A percentile compares a stretch with the other conserved stretches of the same genome.
phyloP scores from a whole-genome alignment of 164 flowering plant genomes.

The Chloranthus sessilifolius region DNA sequence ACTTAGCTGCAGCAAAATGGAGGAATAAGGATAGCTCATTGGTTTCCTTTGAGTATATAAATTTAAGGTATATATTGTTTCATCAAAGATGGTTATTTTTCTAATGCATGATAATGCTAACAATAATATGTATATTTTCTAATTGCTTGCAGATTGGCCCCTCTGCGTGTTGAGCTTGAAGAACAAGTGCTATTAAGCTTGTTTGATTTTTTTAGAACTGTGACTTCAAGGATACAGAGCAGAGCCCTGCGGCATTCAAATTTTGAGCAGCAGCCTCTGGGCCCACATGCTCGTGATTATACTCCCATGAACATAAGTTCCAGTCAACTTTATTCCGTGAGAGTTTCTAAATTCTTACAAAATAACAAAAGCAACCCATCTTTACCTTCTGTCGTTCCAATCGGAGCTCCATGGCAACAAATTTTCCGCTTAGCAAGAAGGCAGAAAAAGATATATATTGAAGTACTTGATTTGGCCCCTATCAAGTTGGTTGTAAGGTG shows the following conservation, averaged over 20 bases:
- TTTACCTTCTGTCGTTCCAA: conserved; percentile 66
- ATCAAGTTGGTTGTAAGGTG: conserved; percentile 82
- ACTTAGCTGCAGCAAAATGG: conserved; percentile 67
- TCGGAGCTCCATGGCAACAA: conserved; percentile 97
- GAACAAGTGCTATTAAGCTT: conserved; percentile 66
- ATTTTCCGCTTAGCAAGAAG: conserved; percentile 70
- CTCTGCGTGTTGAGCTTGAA: conserved; percentile 75
- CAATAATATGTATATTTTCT: conserved; percentile 9
- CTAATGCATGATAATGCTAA: neutral
- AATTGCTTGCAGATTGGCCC: conserved; percentile 64
- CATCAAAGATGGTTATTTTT: neutral
- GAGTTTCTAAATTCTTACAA: conserved; percentile 16
- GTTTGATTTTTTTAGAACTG: conserved; percentile 45
- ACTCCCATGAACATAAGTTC: conserved; percentile 13
- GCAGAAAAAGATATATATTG: conserved; percentile 80
- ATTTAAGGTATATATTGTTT: conserved; percentile 44
- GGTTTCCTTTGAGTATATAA: conserved; percentile 75
- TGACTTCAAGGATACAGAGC: conserved; percentile 40
- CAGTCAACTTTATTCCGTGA: conserved; percentile 11
- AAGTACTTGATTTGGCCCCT: conserved; percentile 67
- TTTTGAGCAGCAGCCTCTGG: conserved; percentile 18
- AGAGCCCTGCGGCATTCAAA: conserved; percentile 23
- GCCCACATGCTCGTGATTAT: conserved; percentile 14
- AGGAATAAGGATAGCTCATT: conserved; percentile 60
- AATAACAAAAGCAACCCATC: conserved; percentile 17